A percentile compares a stretch with the other conserved stretches of the same genome.
Evolutionary conservation across 2,329 filamentous ascomycete species (phyloP).

Genomic region (Aphanocladium album): DNA sequence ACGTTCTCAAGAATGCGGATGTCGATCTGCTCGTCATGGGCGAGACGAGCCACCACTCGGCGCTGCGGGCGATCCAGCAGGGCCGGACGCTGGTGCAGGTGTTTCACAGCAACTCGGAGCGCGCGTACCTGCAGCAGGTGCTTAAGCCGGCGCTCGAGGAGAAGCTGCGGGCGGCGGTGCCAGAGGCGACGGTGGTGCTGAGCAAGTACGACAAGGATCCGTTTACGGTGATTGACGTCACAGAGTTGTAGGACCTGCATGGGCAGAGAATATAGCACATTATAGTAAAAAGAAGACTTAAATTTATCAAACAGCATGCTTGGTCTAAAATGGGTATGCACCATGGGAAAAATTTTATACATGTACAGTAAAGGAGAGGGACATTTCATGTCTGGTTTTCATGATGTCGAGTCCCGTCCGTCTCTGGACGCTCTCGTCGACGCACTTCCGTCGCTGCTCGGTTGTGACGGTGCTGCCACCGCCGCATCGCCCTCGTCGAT

Average conservation of each 20-base stretch:
- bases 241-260: conserved; percentile 28
- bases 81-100: conserved; percentile 78
- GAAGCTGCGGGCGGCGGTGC: conserved; percentile 46
- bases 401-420: conserved; percentile 12
- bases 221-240: conserved; percentile 66
- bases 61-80: conserved; percentile 77
- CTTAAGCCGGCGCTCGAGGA: conserved; percentile 62
- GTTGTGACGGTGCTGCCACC: conserved; percentile 21
- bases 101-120: conserved; percentile 91
- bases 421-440: conserved; percentile 18
- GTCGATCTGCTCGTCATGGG: conserved; percentile 87
- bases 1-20: conserved; percentile 62
- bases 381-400: neutral
- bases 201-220: conserved; percentile 83
- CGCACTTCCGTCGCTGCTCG: conserved; percentile 8
- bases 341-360: neutral
- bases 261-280: no score
- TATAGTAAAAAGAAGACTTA: neutral
- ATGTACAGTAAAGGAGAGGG: neutral
- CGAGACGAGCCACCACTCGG: conserved; percentile 90
- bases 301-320: neutral
- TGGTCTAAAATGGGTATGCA: neutral
- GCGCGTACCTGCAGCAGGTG: conserved; percentile 70
- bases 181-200: conserved; percentile 59
- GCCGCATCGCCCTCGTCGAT: conserved; percentile 52